phyloP scores from a whole-genome alignment of 495 filamentous ascomycete genomes.

The Neurospora pannonica region DNA sequence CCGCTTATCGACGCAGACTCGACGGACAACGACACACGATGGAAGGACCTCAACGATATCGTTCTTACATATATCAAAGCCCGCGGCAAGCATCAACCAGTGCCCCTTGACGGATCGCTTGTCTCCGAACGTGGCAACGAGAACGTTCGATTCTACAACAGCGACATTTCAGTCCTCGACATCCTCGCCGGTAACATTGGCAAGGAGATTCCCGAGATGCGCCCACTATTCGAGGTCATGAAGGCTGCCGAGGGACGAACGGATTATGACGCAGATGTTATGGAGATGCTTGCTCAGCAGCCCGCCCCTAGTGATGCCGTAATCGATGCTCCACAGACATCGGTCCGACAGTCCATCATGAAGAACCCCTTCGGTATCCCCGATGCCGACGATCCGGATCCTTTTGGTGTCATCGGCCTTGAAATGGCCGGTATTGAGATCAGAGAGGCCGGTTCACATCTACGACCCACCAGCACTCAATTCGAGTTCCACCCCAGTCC shows the following conservation, averaged over 20 bases:
- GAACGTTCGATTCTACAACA: conserved; percentile 78
- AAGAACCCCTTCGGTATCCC: conserved; percentile 62
- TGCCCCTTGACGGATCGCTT: conserved; percentile 75
- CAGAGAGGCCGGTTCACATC: conserved; percentile 67
- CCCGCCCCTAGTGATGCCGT: conserved; percentile 68
- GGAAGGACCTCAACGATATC: conserved; percentile 46
- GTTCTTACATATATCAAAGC: conserved; percentile 87
- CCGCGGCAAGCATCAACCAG: conserved; percentile 71
- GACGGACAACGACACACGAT: conserved; percentile 65
- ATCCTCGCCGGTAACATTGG: conserved; percentile 72
- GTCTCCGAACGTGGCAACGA: conserved; percentile 79
- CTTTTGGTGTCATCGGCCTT: conserved; percentile 77
- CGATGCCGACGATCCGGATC: conserved; percentile 69
- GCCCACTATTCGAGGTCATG: conserved; percentile 65
- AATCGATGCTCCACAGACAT: conserved; percentile 38
- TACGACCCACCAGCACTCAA: conserved; percentile 57
- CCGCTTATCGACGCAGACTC: conserved; percentile 68
- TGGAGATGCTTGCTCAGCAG: conserved; percentile 39
- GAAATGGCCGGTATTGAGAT: conserved; percentile 80
- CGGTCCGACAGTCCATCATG: conserved; percentile 13
- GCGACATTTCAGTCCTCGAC: conserved; percentile 63
- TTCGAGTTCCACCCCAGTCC: conserved; percentile 76
- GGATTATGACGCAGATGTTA: conserved; percentile 54
- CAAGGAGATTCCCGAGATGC: conserved; percentile 54
- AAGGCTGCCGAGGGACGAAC: conserved; percentile 75